These are phyloP conservation scores for Cryptosporidium ubiquitum DNA, from an alignment of 169 alveolate genomes.

Conservation along the genomic window DNA sequence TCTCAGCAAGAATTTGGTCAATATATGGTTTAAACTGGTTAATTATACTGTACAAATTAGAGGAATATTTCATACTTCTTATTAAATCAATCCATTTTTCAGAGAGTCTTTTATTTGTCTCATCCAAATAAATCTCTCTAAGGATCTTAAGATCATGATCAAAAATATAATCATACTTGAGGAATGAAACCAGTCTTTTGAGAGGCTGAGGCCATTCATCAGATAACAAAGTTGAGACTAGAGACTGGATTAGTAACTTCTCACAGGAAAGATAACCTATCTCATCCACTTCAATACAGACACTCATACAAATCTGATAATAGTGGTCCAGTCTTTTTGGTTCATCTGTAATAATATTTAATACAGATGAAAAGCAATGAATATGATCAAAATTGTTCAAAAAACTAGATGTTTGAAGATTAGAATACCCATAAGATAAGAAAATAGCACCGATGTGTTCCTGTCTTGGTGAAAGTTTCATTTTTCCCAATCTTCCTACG, in stretches of 20 bases:
- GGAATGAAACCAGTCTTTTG: background rate
- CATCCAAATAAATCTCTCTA: slow-evolving; percentile 27
- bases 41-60: slow-evolving; percentile 10
- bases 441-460: slow-evolving; percentile 50
- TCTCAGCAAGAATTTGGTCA: background rate
- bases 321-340: slow-evolving; percentile 58
- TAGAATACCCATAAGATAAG: slow-evolving; percentile 36
- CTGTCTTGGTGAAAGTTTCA: slow-evolving; percentile 16
- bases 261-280: slow-evolving; percentile 22
- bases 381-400: slow-evolving; percentile 28
- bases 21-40: background rate
- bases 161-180: slow-evolving; percentile 4
- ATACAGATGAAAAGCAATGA: slow-evolving; percentile 43
- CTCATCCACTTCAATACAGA: slow-evolving; percentile 52
- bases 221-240: slow-evolving; percentile 7
- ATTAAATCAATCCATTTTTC: slow-evolving; percentile 23
- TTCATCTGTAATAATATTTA: slow-evolving; percentile 8
- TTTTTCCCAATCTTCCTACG: slow-evolving; percentile 41
- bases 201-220: background rate
- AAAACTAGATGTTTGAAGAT: slow-evolving; percentile 18
- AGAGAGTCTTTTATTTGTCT: background rate
- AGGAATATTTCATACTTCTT: background rate
- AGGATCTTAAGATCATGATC: slow-evolving; percentile 27
- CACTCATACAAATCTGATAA: slow-evolving; percentile 67
- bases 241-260: slow-evolving; percentile 6